These are phyloP conservation scores for Eucalyptus curtisii DNA, from an alignment of 345 rosid species.

Conservation along the genomic window DNA sequence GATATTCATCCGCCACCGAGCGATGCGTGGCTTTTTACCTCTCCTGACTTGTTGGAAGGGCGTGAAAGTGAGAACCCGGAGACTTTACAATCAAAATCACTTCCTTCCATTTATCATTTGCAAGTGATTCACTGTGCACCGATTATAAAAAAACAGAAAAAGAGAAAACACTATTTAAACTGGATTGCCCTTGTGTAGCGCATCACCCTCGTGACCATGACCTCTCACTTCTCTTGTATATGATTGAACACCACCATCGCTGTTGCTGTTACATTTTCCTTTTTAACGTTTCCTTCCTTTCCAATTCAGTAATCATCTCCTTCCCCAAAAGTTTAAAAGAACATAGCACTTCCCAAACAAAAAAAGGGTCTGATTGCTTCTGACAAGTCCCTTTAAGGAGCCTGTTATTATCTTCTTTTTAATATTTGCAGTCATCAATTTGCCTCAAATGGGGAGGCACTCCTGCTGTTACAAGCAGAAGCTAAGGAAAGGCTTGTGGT, in stretches of 20 bases:
- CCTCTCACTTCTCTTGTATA: not conserved
- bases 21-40: not conserved
- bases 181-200: not conserved
- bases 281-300: not conserved
- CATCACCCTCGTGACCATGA: not conserved
- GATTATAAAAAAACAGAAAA: not conserved
- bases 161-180: not conserved
- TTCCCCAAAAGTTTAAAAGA: not conserved
- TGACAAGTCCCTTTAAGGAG: not conserved
- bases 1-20: not conserved
- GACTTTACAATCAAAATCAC: not conserved
- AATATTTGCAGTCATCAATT: not conserved
- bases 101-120: not conserved
- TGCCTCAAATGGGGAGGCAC: constrained; percentile 5
- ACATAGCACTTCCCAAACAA: not conserved
- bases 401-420: not conserved
- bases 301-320: not conserved
- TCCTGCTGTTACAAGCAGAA: constrained; percentile 11
- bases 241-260: not conserved
- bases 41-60: not conserved
- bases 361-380: not conserved
- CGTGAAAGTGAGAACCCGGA: not conserved
- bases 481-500: constrained; percentile 13
- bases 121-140: not conserved
- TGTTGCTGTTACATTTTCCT: not conserved